A percentile compares a stretch with the other conserved stretches of the same genome.
These are phyloP conservation scores for Mortierella sp. DNA, from an alignment of 371 early-diverging fungal species.

Conservation along the genomic window DNA sequence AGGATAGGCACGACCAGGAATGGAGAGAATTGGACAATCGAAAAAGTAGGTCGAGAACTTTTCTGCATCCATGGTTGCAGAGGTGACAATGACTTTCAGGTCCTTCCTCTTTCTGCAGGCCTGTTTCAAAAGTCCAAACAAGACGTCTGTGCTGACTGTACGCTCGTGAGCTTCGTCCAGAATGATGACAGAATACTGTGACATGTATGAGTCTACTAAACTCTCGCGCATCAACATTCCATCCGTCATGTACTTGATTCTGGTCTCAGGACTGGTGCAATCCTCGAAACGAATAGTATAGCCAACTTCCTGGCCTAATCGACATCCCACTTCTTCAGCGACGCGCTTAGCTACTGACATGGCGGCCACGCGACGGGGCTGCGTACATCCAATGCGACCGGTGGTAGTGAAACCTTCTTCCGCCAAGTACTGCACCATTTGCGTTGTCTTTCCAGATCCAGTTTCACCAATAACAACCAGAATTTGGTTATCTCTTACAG, in stretches of 20 bases:
- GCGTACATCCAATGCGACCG: slow-evolving; percentile 98
- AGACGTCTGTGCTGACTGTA: slow-evolving; percentile 96
- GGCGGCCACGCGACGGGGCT: slow-evolving; percentile 99
- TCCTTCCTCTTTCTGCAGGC: slow-evolving; percentile 88
- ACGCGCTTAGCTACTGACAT: slow-evolving; percentile 99
- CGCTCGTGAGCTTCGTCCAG: slow-evolving; percentile 99
- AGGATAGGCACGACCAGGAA: slow-evolving; percentile 96
- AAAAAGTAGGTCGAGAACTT: slow-evolving; percentile 72
- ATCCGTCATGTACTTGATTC: slow-evolving; percentile 99
- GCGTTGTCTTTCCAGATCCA: slow-evolving; percentile 99
- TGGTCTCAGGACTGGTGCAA: slow-evolving; percentile 93
- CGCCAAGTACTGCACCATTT: slow-evolving; percentile 98
- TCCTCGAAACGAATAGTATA: slow-evolving; percentile 99
- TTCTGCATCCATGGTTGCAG: slow-evolving; percentile 98
- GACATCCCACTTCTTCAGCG: slow-evolving; percentile 96
- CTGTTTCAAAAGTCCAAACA: slow-evolving; percentile 96
- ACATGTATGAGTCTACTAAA: slow-evolving; percentile 88
- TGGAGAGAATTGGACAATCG: slow-evolving; percentile 95
- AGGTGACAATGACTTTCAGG: slow-evolving; percentile 94
- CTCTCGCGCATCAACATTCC: slow-evolving; percentile 99
- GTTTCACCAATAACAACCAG: slow-evolving; percentile 97
- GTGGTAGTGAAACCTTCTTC: slow-evolving; percentile 90
- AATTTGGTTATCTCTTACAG: slow-evolving; percentile 91
- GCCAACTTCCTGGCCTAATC: slow-evolving; percentile 96
- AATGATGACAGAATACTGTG: slow-evolving; percentile 93